Evolutionary conservation across 2,329 filamentous ascomycete species (phyloP).

Genomic region (Ploettnerulaceae sp.): DNA sequence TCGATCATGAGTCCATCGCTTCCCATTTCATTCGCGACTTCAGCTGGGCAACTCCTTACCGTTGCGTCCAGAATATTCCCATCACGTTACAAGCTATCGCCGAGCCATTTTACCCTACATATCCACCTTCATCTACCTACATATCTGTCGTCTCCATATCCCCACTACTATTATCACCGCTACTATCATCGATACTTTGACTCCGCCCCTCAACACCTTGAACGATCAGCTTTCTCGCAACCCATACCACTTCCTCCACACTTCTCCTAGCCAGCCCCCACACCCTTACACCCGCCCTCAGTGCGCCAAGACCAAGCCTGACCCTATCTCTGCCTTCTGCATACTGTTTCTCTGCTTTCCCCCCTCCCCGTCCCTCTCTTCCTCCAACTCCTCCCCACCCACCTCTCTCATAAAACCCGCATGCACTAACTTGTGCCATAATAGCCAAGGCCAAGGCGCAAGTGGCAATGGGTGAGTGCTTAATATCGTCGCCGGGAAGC

Average conservation of each 20-base stretch:
- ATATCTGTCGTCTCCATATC: too few relatives aligned
- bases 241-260: slow-evolving; percentile 51
- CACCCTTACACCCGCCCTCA: slow-evolving; percentile 48
- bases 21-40: too few relatives aligned
- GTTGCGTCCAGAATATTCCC: too few relatives aligned
- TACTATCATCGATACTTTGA: too few relatives aligned
- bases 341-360: slow-evolving; percentile 33
- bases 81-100: too few relatives aligned
- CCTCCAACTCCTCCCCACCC: not conserved
- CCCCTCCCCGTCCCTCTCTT: not conserved
- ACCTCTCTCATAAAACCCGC: slow-evolving; percentile 36
- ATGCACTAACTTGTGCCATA: slow-evolving; percentile 51
- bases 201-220: too few relatives aligned
- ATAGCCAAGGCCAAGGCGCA: slow-evolving; percentile 51
- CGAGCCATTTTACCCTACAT: too few relatives aligned
- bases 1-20: too few relatives aligned
- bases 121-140: too few relatives aligned
- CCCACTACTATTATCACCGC: too few relatives aligned
- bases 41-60: too few relatives aligned
- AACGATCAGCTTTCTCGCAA: slow-evolving; percentile 46
- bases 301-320: slow-evolving; percentile 52
- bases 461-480: slow-evolving; percentile 53
- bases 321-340: slow-evolving; percentile 44
- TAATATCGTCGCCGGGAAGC: slow-evolving; percentile 47
- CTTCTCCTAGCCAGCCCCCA: slow-evolving; percentile 54